These are phyloP conservation scores for Dioszegia crocea DNA, from an alignment of 768 basidiomycete genomes.

Conservation along the genomic window DNA sequence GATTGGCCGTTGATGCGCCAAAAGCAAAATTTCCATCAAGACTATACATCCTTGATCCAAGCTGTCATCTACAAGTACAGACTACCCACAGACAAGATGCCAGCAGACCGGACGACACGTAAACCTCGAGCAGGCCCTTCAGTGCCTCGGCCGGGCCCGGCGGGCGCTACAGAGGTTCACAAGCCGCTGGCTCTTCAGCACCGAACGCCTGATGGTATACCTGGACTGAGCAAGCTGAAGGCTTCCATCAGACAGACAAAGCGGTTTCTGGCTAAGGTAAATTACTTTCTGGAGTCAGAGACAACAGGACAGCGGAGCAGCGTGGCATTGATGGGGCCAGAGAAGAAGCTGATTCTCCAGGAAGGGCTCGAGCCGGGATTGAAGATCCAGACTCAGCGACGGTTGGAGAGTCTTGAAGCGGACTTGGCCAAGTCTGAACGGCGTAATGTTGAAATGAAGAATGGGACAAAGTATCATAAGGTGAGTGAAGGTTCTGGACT, in stretches of 20 bases:
- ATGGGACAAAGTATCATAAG: conserved; percentile 78
- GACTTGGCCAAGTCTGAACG: conserved; percentile 46
- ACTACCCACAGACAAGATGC: not conserved
- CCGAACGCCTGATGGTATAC: conserved; percentile 47
- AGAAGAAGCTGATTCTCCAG: no score
- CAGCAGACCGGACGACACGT: not conserved
- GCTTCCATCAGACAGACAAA: conserved; percentile 75
- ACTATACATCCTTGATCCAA: not conserved
- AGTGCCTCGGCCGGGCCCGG: not conserved
- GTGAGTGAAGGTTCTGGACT: conserved; percentile 27
- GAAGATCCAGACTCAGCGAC: conserved; percentile 72
- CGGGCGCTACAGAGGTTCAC: not conserved
- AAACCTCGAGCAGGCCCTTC: conserved; percentile 11
- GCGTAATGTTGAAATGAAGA: conserved; percentile 54
- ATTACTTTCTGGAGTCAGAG: no score
- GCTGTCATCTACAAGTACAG: not conserved
- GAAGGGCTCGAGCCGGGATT: conserved; percentile 80
- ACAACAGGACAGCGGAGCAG: no score
- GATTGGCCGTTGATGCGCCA: not conserved
- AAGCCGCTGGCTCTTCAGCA: conserved; percentile 8
- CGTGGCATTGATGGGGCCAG: no score
- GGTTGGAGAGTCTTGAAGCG: conserved; percentile 66
- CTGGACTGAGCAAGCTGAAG: conserved; percentile 83
- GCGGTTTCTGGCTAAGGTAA: conserved; percentile 73
- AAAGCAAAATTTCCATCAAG: not conserved